Evolutionary conservation across 805 yeast genomes (phyloP), one percentile per base, ranked within the genome.

Genomic region (Suhomyces sp.): DNA sequence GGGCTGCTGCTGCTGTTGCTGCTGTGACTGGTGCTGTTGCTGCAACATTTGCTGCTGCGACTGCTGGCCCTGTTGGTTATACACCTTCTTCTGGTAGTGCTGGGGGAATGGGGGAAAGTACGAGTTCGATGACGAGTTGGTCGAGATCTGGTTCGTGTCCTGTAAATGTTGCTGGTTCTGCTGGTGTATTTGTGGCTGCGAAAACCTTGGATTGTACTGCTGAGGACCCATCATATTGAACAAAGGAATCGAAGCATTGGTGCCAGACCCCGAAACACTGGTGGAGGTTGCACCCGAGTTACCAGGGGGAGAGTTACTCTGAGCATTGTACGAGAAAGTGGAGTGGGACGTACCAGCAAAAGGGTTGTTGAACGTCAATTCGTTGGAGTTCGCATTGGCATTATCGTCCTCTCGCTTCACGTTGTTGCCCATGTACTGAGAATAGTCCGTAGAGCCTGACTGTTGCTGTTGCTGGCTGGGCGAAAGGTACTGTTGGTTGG

Each of bases 291-390:
- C 19, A 17, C n/a, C 29, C 10, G 46, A 24, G 19, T 42, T 26
- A 13, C 19, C 26, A 12, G 27, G 40, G 3, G 46, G 50, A 12
- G n/a, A 23, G 6, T 33, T 13, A n/a, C 23, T 38, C 22, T 35
- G 50, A 13, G 35, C 45, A 15, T 46, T 47, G 47, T 48, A 47
- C 42, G 33, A 35, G 19, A 40, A 33, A 27, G n/a, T 38, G 31
- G 51, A 36, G 29, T 53, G 56, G 9, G 57, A 44, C 1, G 54
- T 49, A 9, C 60, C 59, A 24, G 60, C 54, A 46, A 63, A 63
- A 2, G 66, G 66, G 46, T 64, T 64, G 33, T 54, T 59, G 36
- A 64, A 64, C 3, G 64, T 56, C 26, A 62, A 48, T 33, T 63
- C 67, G n/a, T 35, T 44, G 47, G 52, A 15, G 15, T 40, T 47